Conservation (phyloP, 805 yeast species). For the Torulaspora indica region DNA sequence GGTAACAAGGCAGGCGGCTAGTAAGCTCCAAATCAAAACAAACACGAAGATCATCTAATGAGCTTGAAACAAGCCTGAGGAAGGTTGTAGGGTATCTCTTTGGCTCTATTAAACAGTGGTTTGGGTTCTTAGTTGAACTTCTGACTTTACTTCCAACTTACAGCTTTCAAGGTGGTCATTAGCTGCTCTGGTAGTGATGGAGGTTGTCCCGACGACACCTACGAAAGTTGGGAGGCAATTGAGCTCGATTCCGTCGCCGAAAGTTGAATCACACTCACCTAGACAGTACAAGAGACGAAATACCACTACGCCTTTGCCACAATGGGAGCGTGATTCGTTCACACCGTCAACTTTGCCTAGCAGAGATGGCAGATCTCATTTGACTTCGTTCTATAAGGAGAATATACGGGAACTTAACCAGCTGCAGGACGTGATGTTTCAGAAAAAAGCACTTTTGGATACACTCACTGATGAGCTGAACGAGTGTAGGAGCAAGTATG, state of each 20-base stretch:
- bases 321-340: background rate
- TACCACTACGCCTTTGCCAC: slow-evolving; percentile 8
- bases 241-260: slow-evolving; percentile 26
- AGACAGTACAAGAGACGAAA: slow-evolving; percentile 14
- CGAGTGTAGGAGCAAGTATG: slow-evolving; percentile 19
- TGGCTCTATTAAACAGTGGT: too few relatives aligned
- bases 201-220: slow-evolving; percentile 20
- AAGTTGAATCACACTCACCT: slow-evolving; percentile 16
- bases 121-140: too few relatives aligned
- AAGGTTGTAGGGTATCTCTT: background rate
- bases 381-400: slow-evolving; percentile 33
- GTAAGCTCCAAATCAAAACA: slow-evolving; percentile 2
- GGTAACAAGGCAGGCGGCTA: slow-evolving; percentile 2
- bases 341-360: background rate
- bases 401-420: slow-evolving; percentile 31
- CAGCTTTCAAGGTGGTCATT: too few relatives aligned
- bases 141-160: too few relatives aligned
- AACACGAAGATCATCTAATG: slow-evolving; percentile 2
- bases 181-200: slow-evolving; percentile 5
- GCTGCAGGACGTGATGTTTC: slow-evolving; percentile 26
- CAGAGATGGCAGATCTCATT: slow-evolving; percentile 14
- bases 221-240: slow-evolving; percentile 6
- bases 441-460: slow-evolving; percentile 27
- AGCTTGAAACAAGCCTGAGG: background rate
- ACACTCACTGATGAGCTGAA: slow-evolving; percentile 24